Evolutionary conservation across 148 eudicot genomes (phyloP).

Genomic region (Amaranthus palmeri): DNA sequence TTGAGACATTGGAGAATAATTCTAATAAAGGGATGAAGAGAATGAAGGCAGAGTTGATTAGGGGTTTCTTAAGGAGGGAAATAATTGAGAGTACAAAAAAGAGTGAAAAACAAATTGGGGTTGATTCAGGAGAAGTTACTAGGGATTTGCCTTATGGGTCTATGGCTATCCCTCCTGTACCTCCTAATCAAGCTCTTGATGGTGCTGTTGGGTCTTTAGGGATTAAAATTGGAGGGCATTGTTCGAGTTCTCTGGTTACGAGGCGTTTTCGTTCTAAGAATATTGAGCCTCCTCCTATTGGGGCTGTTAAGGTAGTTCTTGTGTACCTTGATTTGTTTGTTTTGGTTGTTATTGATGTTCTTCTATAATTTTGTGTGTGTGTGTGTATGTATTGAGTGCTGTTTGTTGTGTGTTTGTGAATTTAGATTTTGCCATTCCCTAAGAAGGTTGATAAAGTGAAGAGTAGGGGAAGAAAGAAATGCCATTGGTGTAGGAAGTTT

Average conservation of each 20-base stretch:
- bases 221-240: slow-evolving; percentile 56
- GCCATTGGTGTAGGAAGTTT: slow-evolving; percentile 79
- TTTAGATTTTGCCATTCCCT: slow-evolving; percentile 52
- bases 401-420: slow-evolving; percentile 4
- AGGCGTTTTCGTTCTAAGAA: slow-evolving; percentile 82
- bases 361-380: neutral
- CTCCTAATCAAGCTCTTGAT: slow-evolving; percentile 30
- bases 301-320: slow-evolving; percentile 60
- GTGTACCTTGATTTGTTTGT: neutral
- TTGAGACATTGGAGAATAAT: slow-evolving; percentile 30
- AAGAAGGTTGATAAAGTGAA: slow-evolving; percentile 32
- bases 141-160: slow-evolving; percentile 69
- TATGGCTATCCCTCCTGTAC: slow-evolving; percentile 61
- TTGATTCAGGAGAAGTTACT: slow-evolving; percentile 29
- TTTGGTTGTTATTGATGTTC: neutral
- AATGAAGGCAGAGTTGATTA: slow-evolving; percentile 73
- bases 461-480: slow-evolving; percentile 50
- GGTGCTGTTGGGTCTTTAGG: slow-evolving; percentile 39
- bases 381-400: neutral
- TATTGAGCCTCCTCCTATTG: slow-evolving; percentile 61
- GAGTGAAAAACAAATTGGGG: slow-evolving; percentile 22
- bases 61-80: slow-evolving; percentile 62
- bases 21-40: slow-evolving; percentile 59
- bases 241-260: slow-evolving; percentile 21
- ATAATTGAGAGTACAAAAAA: slow-evolving; percentile 66